Evolutionary conservation across 257 asterid species (phyloP).

Genomic region (Solanum chiquidenum): DNA sequence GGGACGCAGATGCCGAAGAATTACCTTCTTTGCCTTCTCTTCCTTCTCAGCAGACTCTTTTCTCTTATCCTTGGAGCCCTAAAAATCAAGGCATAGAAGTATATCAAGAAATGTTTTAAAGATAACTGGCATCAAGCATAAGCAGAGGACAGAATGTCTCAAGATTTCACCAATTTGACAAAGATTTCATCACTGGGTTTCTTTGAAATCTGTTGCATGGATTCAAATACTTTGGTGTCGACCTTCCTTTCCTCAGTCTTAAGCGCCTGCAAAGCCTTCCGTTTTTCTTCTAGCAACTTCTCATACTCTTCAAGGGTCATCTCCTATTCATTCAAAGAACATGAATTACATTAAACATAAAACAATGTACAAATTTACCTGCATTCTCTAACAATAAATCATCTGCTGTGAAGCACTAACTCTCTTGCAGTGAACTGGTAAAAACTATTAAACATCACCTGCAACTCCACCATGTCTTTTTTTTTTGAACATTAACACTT

Average conservation of each 20-base stretch:
- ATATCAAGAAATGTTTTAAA: background rate
- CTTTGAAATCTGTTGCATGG: constrained; percentile 85
- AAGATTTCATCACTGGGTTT: constrained; percentile 50
- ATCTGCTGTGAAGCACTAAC: background rate
- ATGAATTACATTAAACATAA: background rate
- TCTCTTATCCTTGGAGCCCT: constrained; percentile 80
- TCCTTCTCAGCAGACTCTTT: constrained; percentile 74
- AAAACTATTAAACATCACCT: background rate
- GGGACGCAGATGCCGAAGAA: background rate
- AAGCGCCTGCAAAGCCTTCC: constrained; percentile 56
- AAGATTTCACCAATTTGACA: constrained; percentile 57
- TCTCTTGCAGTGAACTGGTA: background rate
- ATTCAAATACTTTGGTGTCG: constrained; percentile 54
- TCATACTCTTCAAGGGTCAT: constrained; percentile 95
- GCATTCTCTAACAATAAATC: background rate
- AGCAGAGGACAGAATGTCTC: background rate
- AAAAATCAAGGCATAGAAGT: background rate
- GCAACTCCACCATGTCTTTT: background rate
- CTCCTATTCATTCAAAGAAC: constrained; percentile 34
- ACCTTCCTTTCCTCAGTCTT: constrained; percentile 87
- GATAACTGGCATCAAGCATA: background rate
- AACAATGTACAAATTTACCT: background rate
- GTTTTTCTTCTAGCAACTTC: constrained; percentile 70
- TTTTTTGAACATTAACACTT: too few relatives aligned
- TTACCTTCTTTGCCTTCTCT: constrained; percentile 76